Base-by-base conservation (phyloP, 805 yeast species). In the Suhomyces emberorum region DNA sequence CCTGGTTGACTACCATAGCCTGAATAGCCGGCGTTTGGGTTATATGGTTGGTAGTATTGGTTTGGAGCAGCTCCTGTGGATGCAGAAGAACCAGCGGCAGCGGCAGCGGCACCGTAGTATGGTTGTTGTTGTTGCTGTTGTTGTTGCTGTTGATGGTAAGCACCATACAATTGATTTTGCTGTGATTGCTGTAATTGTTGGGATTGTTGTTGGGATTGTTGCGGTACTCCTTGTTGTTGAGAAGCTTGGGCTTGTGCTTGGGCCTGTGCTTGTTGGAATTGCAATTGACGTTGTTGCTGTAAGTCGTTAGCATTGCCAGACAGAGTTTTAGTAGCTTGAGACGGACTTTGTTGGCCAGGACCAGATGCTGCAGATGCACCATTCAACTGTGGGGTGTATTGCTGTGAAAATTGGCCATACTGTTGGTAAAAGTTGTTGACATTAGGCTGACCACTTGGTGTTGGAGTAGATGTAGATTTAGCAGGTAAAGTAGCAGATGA, bases 11-110 rank as follows among this genome's bases (percentile, higher is more conserved):
- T 20, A 8, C 43, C 42, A 35, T 47, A 48, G 14, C 44, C 39
- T 2, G 53, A 45, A 22, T 48, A 48, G 28, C 28, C 35, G 20
- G 32, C 30, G 25, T 32, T 38, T 17, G 52, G 51, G 26, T 42
- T 42, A 32, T 43, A 47, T 15, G 50, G 43, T 23, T 46, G 54
- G 43, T 54, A 53, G 35, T 49, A 55, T 39, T 50, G 60, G 30
- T 45, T 46, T 16, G 51, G 50, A 17, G 55, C 42, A 14, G 35
- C 21, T 4, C 28, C 25, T 15, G 35, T 15, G 7, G 36, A 23
- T n/a, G 38, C 54, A 39, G 32, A 10, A 17, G 19, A 15, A n/a
- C n/a, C n/a, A n/a, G n/a, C n/a, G n/a, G n/a, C n/a, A n/a, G n/a
- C n/a, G n/a, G n/a, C n/a, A 3, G 21, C 34, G 11, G 29, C 20